phyloP scores from a whole-genome alignment of 345 rosid genomes.

The Salix dunnii region DNA sequence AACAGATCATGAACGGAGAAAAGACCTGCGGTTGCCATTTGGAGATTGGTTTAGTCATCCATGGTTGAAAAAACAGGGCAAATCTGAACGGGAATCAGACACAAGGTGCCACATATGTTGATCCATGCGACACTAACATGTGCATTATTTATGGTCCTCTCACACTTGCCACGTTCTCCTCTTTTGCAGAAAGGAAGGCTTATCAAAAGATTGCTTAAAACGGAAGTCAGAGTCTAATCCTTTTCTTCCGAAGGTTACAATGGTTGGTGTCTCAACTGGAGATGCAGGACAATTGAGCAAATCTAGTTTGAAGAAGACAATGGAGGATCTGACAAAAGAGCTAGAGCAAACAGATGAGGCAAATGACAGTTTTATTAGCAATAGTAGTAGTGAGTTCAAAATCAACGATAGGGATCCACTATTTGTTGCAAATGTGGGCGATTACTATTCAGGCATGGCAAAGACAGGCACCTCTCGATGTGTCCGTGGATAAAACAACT shows the following conservation, averaged over 20 bases:
- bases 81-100: constrained; percentile 29
- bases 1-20: constrained; percentile 27
- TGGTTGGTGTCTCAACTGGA: constrained; percentile 91
- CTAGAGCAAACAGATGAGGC: constrained; percentile 68
- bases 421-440: constrained; percentile 91
- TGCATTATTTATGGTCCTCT: constrained; percentile 4
- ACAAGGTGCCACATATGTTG: constrained; percentile 33
- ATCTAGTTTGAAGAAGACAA: constrained; percentile 72
- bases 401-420: constrained; percentile 76
- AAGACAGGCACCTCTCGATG: constrained; percentile 57
- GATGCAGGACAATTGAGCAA: constrained; percentile 77
- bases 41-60: constrained; percentile 61
- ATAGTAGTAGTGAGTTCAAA: constrained; percentile 27
- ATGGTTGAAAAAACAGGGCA: constrained; percentile 37
- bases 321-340: constrained; percentile 70
- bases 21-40: constrained; percentile 53
- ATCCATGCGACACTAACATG: not conserved
- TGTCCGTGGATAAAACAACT: constrained; percentile 51
- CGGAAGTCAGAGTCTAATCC: constrained; percentile 51
- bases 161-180: constrained; percentile 3
- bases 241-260: constrained; percentile 92
- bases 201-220: constrained; percentile 30
- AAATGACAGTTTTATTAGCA: constrained; percentile 26
- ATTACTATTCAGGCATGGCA: constrained; percentile 61
- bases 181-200: constrained; percentile 28